phyloP scores from a whole-genome alignment of 2,329 filamentous ascomycete genomes.

The Myriosclerotinia curreyana region DNA sequence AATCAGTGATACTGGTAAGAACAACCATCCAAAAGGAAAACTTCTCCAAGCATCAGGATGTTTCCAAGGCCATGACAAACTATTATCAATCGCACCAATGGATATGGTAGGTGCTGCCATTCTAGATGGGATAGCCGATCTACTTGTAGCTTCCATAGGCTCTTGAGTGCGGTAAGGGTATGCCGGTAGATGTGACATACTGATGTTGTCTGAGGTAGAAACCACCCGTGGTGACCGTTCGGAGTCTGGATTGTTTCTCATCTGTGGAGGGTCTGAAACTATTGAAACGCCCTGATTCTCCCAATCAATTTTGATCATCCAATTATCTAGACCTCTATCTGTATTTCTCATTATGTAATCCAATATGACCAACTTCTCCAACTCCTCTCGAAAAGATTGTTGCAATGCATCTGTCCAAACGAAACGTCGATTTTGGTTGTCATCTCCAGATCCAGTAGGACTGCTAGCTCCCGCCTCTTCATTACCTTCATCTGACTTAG shows the following conservation, averaged over 20 bases:
- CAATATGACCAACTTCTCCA: constrained; percentile 94
- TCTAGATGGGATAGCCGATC: constrained; percentile 41
- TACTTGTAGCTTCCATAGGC: constrained; percentile 74
- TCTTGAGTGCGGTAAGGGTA: constrained; percentile 75
- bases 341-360: constrained; percentile 99
- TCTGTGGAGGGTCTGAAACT: constrained; percentile 70
- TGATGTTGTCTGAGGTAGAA: constrained; percentile 40
- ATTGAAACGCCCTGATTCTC: constrained; percentile 79
- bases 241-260: constrained; percentile 59
- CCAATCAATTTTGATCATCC: constrained; percentile 98
- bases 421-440: constrained; percentile 47
- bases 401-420: constrained; percentile 87
- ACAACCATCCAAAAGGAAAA: constrained; percentile 98
- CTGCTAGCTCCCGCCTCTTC: constrained; percentile 53
- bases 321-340: constrained; percentile 93
- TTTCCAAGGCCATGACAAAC: constrained; percentile 83
- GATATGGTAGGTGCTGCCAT: constrained; percentile 51
- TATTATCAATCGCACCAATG: constrained; percentile 95
- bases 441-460: constrained; percentile 33
- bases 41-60: constrained; percentile 71
- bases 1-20: constrained; percentile 92
- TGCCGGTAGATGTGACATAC: constrained; percentile 39
- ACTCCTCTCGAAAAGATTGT: constrained; percentile 87
- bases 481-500: constrained; percentile 56
- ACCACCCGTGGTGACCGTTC: constrained; percentile 51